Base-by-base conservation (phyloP, 306 rosid genomes). In the Prunus mira region DNA sequence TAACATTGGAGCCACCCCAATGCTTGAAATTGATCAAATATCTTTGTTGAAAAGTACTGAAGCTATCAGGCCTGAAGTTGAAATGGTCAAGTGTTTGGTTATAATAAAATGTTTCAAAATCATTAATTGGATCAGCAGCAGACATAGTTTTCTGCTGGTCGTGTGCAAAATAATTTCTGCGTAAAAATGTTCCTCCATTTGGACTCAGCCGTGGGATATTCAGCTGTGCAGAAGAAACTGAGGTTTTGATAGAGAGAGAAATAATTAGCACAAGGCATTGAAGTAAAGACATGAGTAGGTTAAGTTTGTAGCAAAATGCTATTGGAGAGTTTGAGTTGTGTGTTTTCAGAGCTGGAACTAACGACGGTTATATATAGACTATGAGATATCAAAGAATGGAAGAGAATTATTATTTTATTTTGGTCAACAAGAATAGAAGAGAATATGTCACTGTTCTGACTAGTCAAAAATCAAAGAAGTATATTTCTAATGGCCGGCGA, bases 81-180 rank as follows among this genome's bases (percentile, higher is more conserved):
- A 89, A 91, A 75, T 91, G 97, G 73, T 89, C 93, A 1, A 91
- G 80, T 9, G 78, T 82, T 24, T 89, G 91, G 24, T 76, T 79
- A 71, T 78, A 91, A 49, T 74, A 88, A 70, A 78, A 82, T 27
- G 88, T 85, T 76, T 78, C 9, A 20, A 87, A 51, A 13, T 87
- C 82, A 10, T 61, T 55, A 11, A 30, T 60, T 12, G 75, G 6
- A 41, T 67, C 60, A 20, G 32, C 20, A 24, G 78, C 47, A 43
- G 47, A 30, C 32, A 34, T 1, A 25, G 46, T 2, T 57, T 71
- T 27, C 52, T 50, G 66, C 64, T 84, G 41, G 67, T 30, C 47
- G 15, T 46, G 67, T 47, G 68, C 54, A 20, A 55, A n/a, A 55
- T 55, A 55, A 25, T 60, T 60, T 60, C 34, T 9, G 30, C n/a